A percentile compares a stretch with the other conserved stretches of the same genome.
These are phyloP conservation scores for Geum urbanum DNA, from an alignment of 306 rosid species.

Conservation along the genomic window DNA sequence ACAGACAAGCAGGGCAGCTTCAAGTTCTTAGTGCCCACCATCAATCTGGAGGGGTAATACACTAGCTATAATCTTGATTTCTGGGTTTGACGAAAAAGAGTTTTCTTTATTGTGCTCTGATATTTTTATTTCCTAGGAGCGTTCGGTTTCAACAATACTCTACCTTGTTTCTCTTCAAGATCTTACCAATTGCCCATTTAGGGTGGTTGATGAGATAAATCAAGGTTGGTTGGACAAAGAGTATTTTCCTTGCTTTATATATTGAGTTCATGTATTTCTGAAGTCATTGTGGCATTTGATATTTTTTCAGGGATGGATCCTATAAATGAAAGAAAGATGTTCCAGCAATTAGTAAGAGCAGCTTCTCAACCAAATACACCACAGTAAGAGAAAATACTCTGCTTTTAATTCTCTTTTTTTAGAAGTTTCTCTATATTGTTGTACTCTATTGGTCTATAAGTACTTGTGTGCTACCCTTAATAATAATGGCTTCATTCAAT, in stretches of 20 bases:
- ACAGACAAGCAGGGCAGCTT: slow-evolving; percentile 78
- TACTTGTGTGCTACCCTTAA: no score
- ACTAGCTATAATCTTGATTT: slow-evolving; percentile 15
- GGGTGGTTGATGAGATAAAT: slow-evolving; percentile 97
- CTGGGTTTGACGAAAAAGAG: slow-evolving; percentile 12
- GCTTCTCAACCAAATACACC: slow-evolving; percentile 95
- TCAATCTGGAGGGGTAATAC: slow-evolving; percentile 95
- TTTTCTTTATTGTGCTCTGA: slow-evolving; percentile 13
- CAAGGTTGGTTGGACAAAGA: slow-evolving; percentile 55
- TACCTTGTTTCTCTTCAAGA: slow-evolving; percentile 98
- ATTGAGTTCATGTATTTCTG: not conserved
- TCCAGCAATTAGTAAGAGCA: slow-evolving; percentile 97
- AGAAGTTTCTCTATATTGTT: not conserved
- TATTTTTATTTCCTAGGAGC: slow-evolving; percentile 52
- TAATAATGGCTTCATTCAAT: not conserved
- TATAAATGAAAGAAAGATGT: slow-evolving; percentile 95
- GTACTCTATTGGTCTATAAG: not conserved
- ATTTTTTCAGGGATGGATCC: slow-evolving; percentile 86
- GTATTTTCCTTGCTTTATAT: not conserved
- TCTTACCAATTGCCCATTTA: slow-evolving; percentile 91
- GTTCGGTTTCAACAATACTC: slow-evolving; percentile 91
- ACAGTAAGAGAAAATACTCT: slow-evolving; percentile 68
- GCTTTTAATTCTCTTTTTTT: no score
- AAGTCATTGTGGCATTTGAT: slow-evolving; percentile 14
- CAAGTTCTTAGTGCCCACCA: slow-evolving; percentile 88